Conservation (phyloP, 2,329 filamentous ascomycete species). For the Geosmithia flava region DNA sequence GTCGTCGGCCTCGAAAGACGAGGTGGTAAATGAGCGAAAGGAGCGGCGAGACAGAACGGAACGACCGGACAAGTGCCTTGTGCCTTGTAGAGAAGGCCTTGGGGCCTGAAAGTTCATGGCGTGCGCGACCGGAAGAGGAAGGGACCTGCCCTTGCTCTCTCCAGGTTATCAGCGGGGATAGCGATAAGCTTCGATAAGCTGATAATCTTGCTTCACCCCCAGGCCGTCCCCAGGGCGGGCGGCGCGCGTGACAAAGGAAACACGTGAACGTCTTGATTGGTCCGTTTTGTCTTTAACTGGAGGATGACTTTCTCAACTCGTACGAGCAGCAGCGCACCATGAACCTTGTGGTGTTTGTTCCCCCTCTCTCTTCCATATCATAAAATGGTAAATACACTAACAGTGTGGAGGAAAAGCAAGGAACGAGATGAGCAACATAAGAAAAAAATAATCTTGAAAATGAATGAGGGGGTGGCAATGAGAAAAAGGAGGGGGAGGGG, state of each 20-base stretch:
- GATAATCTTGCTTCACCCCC: too few species aligned
- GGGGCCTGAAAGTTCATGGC: conserved; percentile 9
- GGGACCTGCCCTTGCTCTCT: background rate
- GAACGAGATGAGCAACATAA: too few species aligned
- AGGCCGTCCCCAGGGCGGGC: too few species aligned
- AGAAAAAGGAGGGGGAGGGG: too few species aligned
- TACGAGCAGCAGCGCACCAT: too few species aligned
- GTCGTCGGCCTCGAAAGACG: conserved; percentile 59
- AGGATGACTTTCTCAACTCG: background rate
- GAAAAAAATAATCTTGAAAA: too few species aligned
- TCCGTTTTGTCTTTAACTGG: background rate
- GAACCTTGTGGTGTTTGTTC: too few species aligned
- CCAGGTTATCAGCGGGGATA: background rate
- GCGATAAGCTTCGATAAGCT: background rate
- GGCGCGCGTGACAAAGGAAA: background rate
- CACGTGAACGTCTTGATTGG: background rate
- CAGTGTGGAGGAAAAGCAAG: too few species aligned
- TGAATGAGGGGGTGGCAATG: too few species aligned
- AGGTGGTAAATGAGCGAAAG: conserved; percentile 41
- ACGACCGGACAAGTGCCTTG: conserved; percentile 33
- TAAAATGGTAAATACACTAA: too few species aligned
- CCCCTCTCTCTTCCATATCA: too few species aligned
- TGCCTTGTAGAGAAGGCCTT: conserved; percentile 27
- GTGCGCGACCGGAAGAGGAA: background rate
- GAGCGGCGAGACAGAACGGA: conserved; percentile 38